Evolutionary conservation across 2,329 filamentous ascomycete species (phyloP).

Genomic region (Ophiostoma pallidulum): DNA sequence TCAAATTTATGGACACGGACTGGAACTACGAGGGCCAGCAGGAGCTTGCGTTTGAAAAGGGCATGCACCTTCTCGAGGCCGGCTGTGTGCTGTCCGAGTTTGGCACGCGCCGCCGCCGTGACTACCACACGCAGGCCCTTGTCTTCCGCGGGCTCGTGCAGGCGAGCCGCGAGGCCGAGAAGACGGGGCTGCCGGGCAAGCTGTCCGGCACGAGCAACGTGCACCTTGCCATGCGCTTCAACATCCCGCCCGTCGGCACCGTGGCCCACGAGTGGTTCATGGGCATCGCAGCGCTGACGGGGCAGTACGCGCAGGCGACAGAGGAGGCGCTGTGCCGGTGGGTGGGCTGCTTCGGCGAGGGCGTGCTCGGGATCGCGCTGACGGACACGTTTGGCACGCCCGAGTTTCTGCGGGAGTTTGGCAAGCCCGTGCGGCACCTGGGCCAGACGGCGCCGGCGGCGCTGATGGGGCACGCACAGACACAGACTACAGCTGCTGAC

Average conservation of each 20-base stretch:
- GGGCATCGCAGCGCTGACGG: slow-evolving; percentile 85
- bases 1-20: slow-evolving; percentile 89
- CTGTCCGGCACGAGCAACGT: slow-evolving; percentile 92
- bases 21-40: slow-evolving; percentile 86
- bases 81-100: slow-evolving; percentile 93
- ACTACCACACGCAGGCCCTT: slow-evolving; percentile 90
- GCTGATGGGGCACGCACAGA: not conserved
- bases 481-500: not conserved
- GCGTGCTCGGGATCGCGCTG: slow-evolving; percentile 74
- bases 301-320: slow-evolving; percentile 76
- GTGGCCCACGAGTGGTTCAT: slow-evolving; percentile 98
- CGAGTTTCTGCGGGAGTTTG: slow-evolving; percentile 78
- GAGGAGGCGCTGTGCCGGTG: slow-evolving; percentile 79
- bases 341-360: slow-evolving; percentile 83
- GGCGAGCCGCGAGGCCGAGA: slow-evolving; percentile 61
- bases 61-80: slow-evolving; percentile 62
- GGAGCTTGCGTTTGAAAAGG: slow-evolving; percentile 76
- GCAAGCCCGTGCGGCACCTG: slow-evolving; percentile 46
- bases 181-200: slow-evolving; percentile 58
- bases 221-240: slow-evolving; percentile 90
- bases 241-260: slow-evolving; percentile 75
- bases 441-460: slow-evolving; percentile 18
- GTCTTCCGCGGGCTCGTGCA: slow-evolving; percentile 79
- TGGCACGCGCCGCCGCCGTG: slow-evolving; percentile 75
- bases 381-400: slow-evolving; percentile 96